A percentile compares a stretch with the other conserved stretches of the same genome.
Evolutionary conservation across 2,329 filamentous ascomycete species (phyloP).

Genomic region (Cordyceps cicadae): DNA sequence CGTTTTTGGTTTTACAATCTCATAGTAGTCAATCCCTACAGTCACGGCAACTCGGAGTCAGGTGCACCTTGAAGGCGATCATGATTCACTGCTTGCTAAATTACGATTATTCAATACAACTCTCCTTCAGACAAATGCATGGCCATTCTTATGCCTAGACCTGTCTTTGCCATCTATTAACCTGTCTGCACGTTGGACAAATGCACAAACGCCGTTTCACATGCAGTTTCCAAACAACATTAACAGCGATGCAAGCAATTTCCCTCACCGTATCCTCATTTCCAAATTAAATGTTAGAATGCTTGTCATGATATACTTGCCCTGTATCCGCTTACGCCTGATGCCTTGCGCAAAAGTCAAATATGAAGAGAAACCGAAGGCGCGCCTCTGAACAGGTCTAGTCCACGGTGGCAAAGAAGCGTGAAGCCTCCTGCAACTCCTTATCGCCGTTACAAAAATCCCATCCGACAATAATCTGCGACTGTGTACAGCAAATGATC

Average conservation of each 20-base stretch:
- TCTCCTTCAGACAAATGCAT: neutral
- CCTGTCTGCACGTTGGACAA: neutral
- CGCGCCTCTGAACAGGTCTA: constrained; percentile 11
- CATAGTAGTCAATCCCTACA: neutral
- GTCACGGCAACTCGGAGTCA: too few relatives aligned
- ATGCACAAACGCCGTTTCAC: neutral
- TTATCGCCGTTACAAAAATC: constrained; percentile 87
- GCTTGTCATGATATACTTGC: neutral
- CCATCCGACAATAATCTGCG: constrained; percentile 89
- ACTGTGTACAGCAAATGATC: constrained; percentile 91
- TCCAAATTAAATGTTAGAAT: neutral
- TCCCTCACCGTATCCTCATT: neutral
- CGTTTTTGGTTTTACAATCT: neutral
- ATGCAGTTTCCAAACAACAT: neutral
- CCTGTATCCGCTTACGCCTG: neutral
- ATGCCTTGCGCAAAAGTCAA: neutral
- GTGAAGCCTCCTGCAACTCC: constrained; percentile 67
- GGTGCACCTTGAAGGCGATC: neutral
- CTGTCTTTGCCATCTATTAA: neutral
- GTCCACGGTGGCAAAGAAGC: constrained; percentile 63
- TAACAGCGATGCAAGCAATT: neutral
- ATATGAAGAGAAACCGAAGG: neutral
- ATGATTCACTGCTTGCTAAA: neutral
- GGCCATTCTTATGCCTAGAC: neutral
- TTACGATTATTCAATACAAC: neutral